phyloP scores from a whole-genome alignment of 2,329 filamentous ascomycete genomes.

The Immersiporthe knoxdaviesiana region DNA sequence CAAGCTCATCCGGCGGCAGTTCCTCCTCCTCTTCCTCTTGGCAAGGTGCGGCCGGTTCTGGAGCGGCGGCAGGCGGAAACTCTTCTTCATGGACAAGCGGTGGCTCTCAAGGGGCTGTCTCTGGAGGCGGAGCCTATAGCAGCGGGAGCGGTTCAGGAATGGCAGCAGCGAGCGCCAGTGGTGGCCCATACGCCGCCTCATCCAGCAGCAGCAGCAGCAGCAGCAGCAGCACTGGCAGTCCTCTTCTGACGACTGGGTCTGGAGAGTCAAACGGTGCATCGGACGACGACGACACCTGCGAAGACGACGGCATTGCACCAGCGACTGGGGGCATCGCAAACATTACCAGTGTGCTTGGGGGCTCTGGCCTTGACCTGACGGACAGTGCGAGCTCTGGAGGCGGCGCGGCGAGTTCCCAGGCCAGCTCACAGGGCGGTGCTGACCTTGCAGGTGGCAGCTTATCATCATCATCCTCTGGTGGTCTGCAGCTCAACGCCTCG shows the following conservation, averaged over 20 bases:
- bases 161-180: slow-evolving; percentile 1
- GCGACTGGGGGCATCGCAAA: not conserved
- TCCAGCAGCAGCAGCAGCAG: slow-evolving; percentile 2
- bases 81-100: not conserved
- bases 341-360: not conserved
- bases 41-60: not conserved
- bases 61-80: not conserved
- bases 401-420: not conserved
- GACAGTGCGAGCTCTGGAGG: not conserved
- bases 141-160: not conserved
- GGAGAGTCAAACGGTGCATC: not conserved
- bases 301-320: not conserved
- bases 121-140: not conserved
- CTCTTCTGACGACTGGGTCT: not conserved
- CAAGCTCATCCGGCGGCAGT: not conserved
- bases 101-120: not conserved
- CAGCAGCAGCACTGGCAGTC: slow-evolving; percentile 6
- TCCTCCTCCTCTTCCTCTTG: not conserved
- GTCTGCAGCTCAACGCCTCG: not conserved
- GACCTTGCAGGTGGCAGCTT: not conserved
- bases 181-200: not conserved
- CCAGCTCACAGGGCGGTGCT: not conserved
- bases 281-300: not conserved
- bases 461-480: not conserved
- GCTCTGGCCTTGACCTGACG: not conserved